Evolutionary conservation across 176 grass and related monocot species (phyloP), one percentile per base, ranked within the genome.

Genomic region (Echinochloa phyllopogon): DNA sequence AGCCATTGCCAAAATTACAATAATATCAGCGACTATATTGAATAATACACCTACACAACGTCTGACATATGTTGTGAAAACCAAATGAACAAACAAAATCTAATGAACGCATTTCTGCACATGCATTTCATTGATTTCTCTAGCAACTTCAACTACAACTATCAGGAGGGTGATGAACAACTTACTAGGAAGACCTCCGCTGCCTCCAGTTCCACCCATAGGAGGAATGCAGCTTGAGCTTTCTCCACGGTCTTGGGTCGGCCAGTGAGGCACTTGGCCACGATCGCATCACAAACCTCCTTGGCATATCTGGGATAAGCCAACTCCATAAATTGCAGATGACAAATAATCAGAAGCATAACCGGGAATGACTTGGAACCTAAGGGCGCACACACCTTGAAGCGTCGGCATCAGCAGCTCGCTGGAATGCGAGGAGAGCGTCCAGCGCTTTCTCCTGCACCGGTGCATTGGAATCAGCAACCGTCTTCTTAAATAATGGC

Each of bases 241-340:
- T 99, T 99, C 91, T 99, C 96, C 0, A 99, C 96, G n/a, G 96
- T 99, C 87, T 99, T 99, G 10, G 94, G 94, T 69, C 96, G 89
- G 23, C 96, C 96, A 77, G 91, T 99, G 86, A 99, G 94, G 70
- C 96, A 99, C 86, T 99, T 99, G 25, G 89, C 93, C 40, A 92
- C 90, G 45, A 99, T 94, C 23, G 91, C 90, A 84, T 99, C 96
- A 72, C 96, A 99, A 43, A 99, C 94, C 72, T 99, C 96, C 78
- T 99, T 99, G 1, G 87, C 96, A 49, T 94, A 94, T 87, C 96
- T 99, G 85, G 43, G 42, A 55, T 1, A 29, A 23, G 56, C 29
- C 62, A 79, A 42, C 59, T 80, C 37, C 76, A 75, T 59, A 77
- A 85, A 76, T 84, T 57, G 68, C 6, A 58, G n/a, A 69, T 82